Conservation (phyloP, 2,329 filamentous ascomycete species). For the Diaporthe amygdali region DNA sequence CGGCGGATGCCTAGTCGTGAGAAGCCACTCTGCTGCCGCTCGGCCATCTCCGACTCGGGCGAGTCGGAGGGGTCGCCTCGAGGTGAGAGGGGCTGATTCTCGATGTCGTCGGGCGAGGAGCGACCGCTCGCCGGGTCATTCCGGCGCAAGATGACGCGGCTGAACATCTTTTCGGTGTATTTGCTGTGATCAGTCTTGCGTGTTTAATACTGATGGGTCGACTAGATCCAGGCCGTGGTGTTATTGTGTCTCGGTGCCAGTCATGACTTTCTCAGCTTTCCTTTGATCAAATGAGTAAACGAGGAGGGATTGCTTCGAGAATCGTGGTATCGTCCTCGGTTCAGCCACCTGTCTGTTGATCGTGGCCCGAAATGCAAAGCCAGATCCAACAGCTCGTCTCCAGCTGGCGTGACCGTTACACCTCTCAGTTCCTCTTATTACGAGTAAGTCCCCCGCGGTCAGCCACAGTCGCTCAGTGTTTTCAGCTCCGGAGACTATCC, state of each 20-base stretch:
- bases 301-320: background rate
- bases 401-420: conserved; percentile 14
- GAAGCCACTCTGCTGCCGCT: conserved; percentile 28
- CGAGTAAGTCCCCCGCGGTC: background rate
- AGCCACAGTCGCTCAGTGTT: conserved; percentile 4
- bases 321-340: background rate
- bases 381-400: background rate
- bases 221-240: conserved; percentile 11
- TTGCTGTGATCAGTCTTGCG: background rate
- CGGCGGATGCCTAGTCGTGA: conserved; percentile 34
- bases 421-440: conserved; percentile 4
- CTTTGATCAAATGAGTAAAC: background rate
- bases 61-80: background rate
- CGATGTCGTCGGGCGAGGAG: conserved; percentile 19
- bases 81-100: conserved; percentile 24
- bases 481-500: conserved; percentile 4
- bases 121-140: conserved; percentile 15
- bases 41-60: conserved; percentile 34
- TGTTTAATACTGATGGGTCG: background rate
- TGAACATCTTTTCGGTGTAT: conserved; percentile 22
- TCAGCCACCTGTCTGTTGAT: background rate
- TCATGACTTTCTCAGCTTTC: conserved; percentile 4
- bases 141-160: conserved; percentile 23
- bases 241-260: conserved; percentile 3
- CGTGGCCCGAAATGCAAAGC: background rate